phyloP scores from a whole-genome alignment of 139 green algal species.

The Ostreobium quekettii region DNA sequence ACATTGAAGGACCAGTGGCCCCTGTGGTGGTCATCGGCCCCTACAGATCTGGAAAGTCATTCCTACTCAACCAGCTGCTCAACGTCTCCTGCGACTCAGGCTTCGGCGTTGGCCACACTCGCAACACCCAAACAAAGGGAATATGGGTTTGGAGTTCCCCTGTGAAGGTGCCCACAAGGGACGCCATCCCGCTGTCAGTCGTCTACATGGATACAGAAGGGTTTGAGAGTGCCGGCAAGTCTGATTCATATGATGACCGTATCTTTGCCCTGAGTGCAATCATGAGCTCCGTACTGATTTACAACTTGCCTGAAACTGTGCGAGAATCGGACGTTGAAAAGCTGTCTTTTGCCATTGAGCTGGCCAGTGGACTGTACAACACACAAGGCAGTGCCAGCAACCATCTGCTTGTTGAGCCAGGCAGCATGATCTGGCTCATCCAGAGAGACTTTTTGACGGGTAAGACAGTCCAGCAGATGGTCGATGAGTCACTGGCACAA shows the following conservation, averaged over 20 bases:
- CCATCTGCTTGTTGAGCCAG: constrained; percentile 36
- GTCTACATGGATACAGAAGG: constrained; percentile 90
- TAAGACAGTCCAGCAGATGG: constrained; percentile 53
- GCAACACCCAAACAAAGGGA: constrained; percentile 86
- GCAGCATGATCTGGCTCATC: constrained; percentile 86
- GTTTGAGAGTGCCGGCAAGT: constrained; percentile 82
- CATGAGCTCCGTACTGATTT: constrained; percentile 63
- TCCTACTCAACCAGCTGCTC: constrained; percentile 89
- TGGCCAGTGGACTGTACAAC: constrained; percentile 50
- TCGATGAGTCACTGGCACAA: constrained; percentile 50
- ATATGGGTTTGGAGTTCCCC: constrained; percentile 86
- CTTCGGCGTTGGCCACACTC: constrained; percentile 88
- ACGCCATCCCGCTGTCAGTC: constrained; percentile 20
- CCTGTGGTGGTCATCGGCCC: constrained; percentile 84
- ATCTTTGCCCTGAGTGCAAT: constrained; percentile 85
- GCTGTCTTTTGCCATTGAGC: constrained; percentile 84
- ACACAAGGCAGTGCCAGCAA: not conserved
- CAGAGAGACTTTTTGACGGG: constrained; percentile 87
- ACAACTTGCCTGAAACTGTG: constrained; percentile 85
- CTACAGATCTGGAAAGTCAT: constrained; percentile 81
- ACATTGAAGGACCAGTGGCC: constrained; percentile 44
- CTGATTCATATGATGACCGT: constrained; percentile 86
- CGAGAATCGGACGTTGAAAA: constrained; percentile 81
- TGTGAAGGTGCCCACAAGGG: constrained; percentile 22
- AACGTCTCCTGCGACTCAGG: constrained; percentile 68